Conservation (phyloP, 148 eudicot genomes). For the Diospyros kaki region DNA sequence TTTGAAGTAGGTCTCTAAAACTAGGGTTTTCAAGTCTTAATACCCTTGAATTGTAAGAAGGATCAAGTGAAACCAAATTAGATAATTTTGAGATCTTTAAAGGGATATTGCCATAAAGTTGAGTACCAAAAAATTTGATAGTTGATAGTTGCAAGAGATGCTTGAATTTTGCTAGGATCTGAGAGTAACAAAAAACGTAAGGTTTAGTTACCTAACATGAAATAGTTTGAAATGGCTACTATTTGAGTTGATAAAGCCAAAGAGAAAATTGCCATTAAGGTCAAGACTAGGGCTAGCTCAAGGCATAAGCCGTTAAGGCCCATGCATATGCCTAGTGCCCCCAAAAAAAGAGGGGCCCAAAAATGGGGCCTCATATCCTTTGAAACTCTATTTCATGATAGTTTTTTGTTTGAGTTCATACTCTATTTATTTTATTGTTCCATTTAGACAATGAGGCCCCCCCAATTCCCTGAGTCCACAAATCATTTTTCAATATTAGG, state of each 20-base stretch:
- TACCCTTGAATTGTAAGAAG: neutral
- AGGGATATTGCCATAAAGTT: constrained; percentile 33
- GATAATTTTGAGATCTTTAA: constrained; percentile 22
- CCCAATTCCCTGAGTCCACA: too few species aligned
- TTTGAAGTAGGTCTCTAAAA: constrained; percentile 12
- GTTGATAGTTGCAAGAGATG: constrained; percentile 15
- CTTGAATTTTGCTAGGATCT: constrained; percentile 26
- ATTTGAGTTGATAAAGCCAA: constrained; percentile 21
- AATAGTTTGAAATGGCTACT: constrained; percentile 25
- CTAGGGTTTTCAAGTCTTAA: constrained; percentile 19
- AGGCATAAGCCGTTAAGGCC: too few species aligned
- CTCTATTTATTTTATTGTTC: too few species aligned
- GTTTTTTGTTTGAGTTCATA: too few species aligned
- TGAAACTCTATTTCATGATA: too few species aligned
- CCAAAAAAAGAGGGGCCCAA: too few species aligned
- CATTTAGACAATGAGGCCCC: too few species aligned
- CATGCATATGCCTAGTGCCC: too few species aligned
- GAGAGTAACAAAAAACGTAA: constrained; percentile 27
- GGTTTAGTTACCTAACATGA: constrained; percentile 4
- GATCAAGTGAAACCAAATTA: constrained; percentile 21
- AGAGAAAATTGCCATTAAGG: constrained; percentile 28
- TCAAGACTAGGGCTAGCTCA: too few species aligned
- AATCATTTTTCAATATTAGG: too few species aligned
- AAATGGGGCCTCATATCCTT: too few species aligned
- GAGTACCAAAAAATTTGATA: constrained; percentile 26